Evolutionary conservation across 2,329 filamentous ascomycete species (phyloP), one percentile per base, ranked within the genome.

Genomic region (Botryotinia convoluta): DNA sequence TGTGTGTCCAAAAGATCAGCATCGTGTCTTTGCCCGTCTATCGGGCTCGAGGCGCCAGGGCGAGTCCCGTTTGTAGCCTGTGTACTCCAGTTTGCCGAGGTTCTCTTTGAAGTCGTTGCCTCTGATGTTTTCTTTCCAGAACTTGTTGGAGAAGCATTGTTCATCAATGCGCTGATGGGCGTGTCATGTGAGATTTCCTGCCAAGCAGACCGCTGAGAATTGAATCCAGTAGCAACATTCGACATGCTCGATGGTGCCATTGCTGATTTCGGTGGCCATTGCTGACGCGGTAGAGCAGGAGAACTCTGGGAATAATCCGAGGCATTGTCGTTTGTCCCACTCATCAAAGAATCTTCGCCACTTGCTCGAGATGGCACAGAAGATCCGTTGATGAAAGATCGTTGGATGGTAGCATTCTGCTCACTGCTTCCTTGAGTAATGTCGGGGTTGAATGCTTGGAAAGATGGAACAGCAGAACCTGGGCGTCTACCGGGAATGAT

Each of bases 131-230:
- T 95, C 83, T 97, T 96, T n/a, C 90, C 89, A 5, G 89, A 92
- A 35, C 90, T 90, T 1, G 95, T 97, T 1, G 95, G 97, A 3
- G 94, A 97, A 2, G 94, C 95, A 79, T 97, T 94, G 78, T 98
- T 98, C 71, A 91, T 84, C 74, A 87, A 82, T 20, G 87, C 87
- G 39, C 87, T 88, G 22, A 88, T 88, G 7, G 88, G 88, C 71
- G 89, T 83, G 6, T 87, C 89, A 0, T 85, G 83, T 0, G 89
- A 87, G 4, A 91, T 81, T 32, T 87, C 84, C 26, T 88, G 90
- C 62, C 91, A 82, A 1, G 84, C 86, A 7, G 91, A 92, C 39
- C 76, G 73, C 48, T 81, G 92, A 1, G 92, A 93, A 77, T 83
- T 89, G 73, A 81, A 88, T 1, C 80, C 81, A 3, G 77, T 77